A percentile compares a stretch with the other conserved stretches of the same genome.
Conservation (phyloP, 2,329 filamentous ascomycete species). For the Exutisphaerella laricina region DNA sequence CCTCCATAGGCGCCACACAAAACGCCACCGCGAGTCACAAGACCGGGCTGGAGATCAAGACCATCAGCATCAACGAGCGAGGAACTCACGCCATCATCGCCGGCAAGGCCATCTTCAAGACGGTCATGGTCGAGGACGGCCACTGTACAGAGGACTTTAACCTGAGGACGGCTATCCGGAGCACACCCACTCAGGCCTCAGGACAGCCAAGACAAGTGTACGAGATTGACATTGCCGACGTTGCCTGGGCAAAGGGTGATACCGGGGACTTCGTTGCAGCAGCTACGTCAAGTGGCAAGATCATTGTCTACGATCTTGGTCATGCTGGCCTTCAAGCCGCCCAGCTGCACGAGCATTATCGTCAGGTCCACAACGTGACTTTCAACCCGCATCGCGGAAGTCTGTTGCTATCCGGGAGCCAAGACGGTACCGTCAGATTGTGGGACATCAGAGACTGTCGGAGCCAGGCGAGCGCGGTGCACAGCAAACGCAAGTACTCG, state of each 20-base stretch:
- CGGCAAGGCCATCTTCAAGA: slow-evolving; percentile 62
- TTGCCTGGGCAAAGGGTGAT: slow-evolving; percentile 61
- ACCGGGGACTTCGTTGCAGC: slow-evolving; percentile 58
- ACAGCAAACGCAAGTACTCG: slow-evolving; percentile 51
- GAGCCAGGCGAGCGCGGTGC: slow-evolving; percentile 42
- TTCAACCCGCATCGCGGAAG: slow-evolving; percentile 59
- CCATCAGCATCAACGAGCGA: slow-evolving; percentile 58
- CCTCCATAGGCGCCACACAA: slow-evolving; percentile 28
- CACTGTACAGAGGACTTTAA: slow-evolving; percentile 59
- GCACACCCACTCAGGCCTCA: slow-evolving; percentile 49
- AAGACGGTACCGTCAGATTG: slow-evolving; percentile 58
- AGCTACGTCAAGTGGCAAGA: slow-evolving; percentile 59
- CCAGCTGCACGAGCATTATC: slow-evolving; percentile 58
- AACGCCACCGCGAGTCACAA: slow-evolving; percentile 56
- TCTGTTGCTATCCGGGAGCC: slow-evolving; percentile 58
- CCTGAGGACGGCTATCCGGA: slow-evolving; percentile 55
- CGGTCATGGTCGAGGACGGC: slow-evolving; percentile 52
- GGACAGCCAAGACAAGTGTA: slow-evolving; percentile 40
- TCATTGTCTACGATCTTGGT: slow-evolving; percentile 60
- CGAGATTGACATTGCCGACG: slow-evolving; percentile 58
- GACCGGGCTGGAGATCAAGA: slow-evolving; percentile 59
- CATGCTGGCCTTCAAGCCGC: slow-evolving; percentile 56
- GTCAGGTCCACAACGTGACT: slow-evolving; percentile 60
- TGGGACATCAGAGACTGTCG: slow-evolving; percentile 58
- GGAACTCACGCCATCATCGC: slow-evolving; percentile 60